Percentiles rank a stretch among this genome's conserved stretches.
These are phyloP conservation scores for Irpex rosettiformis DNA, from an alignment of 1,284 basidiomycete genomes.

Conservation along the genomic window DNA sequence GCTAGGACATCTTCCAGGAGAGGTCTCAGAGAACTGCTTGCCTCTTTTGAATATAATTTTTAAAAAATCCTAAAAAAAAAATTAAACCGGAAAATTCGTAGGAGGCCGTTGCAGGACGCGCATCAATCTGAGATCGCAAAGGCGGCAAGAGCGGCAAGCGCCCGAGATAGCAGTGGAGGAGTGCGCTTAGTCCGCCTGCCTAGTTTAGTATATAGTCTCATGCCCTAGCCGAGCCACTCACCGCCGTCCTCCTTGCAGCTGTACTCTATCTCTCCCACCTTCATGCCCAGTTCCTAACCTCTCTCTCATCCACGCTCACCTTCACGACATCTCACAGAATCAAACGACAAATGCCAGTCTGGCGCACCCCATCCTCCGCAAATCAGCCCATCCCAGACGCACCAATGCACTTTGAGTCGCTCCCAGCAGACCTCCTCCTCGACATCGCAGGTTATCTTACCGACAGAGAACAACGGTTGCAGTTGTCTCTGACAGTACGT, in stretches of 20 bases:
- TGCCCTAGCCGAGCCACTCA: neutral
- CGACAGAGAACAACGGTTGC: slow-evolving; percentile 49
- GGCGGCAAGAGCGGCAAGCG: neutral
- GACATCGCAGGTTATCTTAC: slow-evolving; percentile 56
- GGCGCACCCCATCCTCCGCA: neutral
- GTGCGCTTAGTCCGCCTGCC: neutral
- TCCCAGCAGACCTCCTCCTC: slow-evolving; percentile 49
- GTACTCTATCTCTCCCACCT: neutral
- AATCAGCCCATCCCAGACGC: neutral
- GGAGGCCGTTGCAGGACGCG: neutral
- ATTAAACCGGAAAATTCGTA: neutral
- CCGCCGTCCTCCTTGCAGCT: neutral
- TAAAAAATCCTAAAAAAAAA: too few relatives aligned
- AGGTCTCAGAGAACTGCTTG: too few relatives aligned
- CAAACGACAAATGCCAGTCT: neutral
- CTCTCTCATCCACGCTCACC: neutral
- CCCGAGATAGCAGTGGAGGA: neutral
- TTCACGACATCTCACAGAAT: neutral
- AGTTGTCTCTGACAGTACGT: slow-evolving; percentile 54
- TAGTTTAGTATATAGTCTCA: neutral
- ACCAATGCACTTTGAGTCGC: slow-evolving; percentile 1
- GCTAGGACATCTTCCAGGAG: too few relatives aligned
- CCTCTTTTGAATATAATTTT: too few relatives aligned
- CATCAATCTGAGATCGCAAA: neutral
- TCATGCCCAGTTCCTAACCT: neutral